Conservation (phyloP, 768 basidiomycete genomes). For the Lentinus tigrinus region DNA sequence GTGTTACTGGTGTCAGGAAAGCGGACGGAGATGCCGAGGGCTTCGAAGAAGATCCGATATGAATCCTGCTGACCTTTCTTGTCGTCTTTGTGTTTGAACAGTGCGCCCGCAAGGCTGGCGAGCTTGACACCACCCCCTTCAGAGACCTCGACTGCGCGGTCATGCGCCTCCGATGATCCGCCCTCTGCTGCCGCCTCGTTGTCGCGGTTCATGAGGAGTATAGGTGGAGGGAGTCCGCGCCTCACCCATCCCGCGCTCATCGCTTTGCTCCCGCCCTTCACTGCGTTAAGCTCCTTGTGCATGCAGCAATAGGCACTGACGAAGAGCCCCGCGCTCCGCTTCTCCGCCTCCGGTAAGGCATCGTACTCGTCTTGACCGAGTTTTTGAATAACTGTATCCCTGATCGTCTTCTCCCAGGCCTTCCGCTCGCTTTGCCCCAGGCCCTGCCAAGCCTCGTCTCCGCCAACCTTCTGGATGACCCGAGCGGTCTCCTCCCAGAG, state of each 20-base stretch:
- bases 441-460: conserved; percentile 10
- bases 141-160: conserved; percentile 22
- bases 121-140: conserved; percentile 28
- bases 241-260: conserved; percentile 11
- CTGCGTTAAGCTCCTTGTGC: conserved; percentile 39
- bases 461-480: conserved; percentile 15
- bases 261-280: conserved; percentile 29
- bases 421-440: not conserved
- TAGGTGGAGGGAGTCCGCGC: not conserved
- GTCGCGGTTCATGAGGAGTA: conserved; percentile 14
- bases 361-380: conserved; percentile 18
- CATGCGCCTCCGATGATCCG: conserved; percentile 10
- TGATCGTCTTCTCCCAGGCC: not conserved
- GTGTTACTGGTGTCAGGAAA: conserved; percentile 40
- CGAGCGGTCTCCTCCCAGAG: too few species aligned
- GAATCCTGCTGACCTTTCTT: conserved; percentile 37
- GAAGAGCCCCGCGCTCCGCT: conserved; percentile 27
- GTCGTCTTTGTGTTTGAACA: conserved; percentile 36
- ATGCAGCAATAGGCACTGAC: conserved; percentile 38
- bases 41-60: conserved; percentile 25
- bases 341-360: conserved; percentile 13
- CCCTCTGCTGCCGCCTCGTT: conserved; percentile 10
- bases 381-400: not conserved
- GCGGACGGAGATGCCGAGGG: conserved; percentile 20
- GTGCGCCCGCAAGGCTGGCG: conserved; percentile 26